Percentiles rank a stretch among this genome's conserved stretches.
These are phyloP conservation scores for Thermomucor indicae-seudaticae DNA, from an alignment of 371 early-diverging fungal genomes.

Conservation along the genomic window DNA sequence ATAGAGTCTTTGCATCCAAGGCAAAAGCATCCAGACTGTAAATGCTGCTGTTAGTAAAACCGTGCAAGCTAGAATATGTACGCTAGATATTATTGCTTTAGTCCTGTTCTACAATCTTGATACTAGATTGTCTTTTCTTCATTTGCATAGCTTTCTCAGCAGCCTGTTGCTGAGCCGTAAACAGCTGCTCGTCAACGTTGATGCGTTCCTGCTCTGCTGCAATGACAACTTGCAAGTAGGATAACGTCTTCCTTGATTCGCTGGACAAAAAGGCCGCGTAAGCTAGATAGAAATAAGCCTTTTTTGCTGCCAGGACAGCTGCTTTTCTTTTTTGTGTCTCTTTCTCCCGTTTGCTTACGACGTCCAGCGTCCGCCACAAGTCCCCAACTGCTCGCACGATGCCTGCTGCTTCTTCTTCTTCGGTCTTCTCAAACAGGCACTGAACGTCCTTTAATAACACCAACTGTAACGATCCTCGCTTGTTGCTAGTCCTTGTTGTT, in stretches of 20 bases:
- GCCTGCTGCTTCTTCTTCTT: too few relatives aligned
- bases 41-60: too few relatives aligned
- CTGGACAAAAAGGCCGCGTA: slow-evolving; percentile 4
- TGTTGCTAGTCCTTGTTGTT: not conserved
- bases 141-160: not conserved
- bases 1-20: too few relatives aligned
- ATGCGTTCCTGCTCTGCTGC: not conserved
- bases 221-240: not conserved
- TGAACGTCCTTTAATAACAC: not conserved
- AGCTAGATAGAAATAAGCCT: slow-evolving; percentile 27
- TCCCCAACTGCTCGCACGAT: slow-evolving; percentile 16
- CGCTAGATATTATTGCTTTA: too few relatives aligned
- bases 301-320: slow-evolving; percentile 13
- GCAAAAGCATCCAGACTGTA: too few relatives aligned
- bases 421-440: not conserved
- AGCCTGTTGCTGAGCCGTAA: not conserved
- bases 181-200: not conserved
- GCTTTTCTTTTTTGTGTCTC: slow-evolving; percentile 6
- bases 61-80: too few relatives aligned
- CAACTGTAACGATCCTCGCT: not conserved
- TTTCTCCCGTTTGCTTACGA: not conserved
- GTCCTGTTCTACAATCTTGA: too few relatives aligned
- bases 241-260: not conserved
- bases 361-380: slow-evolving; percentile 21
- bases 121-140: too few relatives aligned